Evolutionary conservation across 345 rosid species (phyloP).

Genomic region (Lepidium sativum): DNA sequence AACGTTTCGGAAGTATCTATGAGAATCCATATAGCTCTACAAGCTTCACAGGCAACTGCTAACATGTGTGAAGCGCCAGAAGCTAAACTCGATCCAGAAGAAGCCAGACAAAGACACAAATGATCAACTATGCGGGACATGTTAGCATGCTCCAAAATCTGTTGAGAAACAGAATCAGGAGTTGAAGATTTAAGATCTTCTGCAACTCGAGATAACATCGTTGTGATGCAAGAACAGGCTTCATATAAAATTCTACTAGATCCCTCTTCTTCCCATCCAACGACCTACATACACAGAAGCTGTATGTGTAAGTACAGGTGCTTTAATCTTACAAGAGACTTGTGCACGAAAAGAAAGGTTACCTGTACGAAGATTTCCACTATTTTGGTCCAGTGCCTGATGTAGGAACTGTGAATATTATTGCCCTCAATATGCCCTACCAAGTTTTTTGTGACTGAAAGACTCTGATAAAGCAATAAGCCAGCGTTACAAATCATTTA

Average conservation of each 20-base stretch:
- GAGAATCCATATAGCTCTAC: slow-evolving; percentile 71
- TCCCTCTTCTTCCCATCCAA: slow-evolving; percentile 50
- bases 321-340: slow-evolving; percentile 2
- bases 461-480: slow-evolving; percentile 49
- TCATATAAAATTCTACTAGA: slow-evolving; percentile 65
- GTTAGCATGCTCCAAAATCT: slow-evolving; percentile 68
- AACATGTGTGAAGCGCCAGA: slow-evolving; percentile 72
- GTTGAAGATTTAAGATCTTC: slow-evolving; percentile 45
- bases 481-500: slow-evolving; percentile 2
- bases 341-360: slow-evolving; percentile 5
- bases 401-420: slow-evolving; percentile 40
- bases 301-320: slow-evolving; percentile 1
- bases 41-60: slow-evolving; percentile 75
- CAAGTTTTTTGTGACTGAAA: slow-evolving; percentile 48
- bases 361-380: slow-evolving; percentile 84
- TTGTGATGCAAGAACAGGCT: slow-evolving; percentile 58
- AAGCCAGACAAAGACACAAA: slow-evolving; percentile 71
- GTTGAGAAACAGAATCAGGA: slow-evolving; percentile 43
- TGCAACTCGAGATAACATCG: slow-evolving; percentile 50
- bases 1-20: slow-evolving; percentile 57
- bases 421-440: slow-evolving; percentile 43
- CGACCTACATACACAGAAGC: slow-evolving; percentile 41
- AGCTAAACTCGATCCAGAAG: slow-evolving; percentile 70
- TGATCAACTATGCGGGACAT: slow-evolving; percentile 71
- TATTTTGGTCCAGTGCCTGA: slow-evolving; percentile 84